Evolutionary conservation across 2,329 filamentous ascomycete genomes (phyloP), one percentile per base, ranked within the genome.

Genomic region (Diaporthe sp.): DNA sequence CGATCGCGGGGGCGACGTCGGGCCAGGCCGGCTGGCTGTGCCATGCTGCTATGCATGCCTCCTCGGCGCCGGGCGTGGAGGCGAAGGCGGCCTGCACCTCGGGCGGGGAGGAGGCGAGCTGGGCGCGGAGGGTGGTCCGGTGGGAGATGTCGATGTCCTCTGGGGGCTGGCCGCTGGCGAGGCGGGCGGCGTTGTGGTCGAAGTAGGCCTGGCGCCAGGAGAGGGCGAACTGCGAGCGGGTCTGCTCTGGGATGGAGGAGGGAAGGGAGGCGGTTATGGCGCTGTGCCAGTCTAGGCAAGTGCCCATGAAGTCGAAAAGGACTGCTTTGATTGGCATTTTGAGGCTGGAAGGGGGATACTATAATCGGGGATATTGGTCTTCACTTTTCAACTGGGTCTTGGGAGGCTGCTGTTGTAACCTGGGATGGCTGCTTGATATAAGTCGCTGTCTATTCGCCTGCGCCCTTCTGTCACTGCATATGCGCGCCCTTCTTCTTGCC

Each of bases 231-330:
- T 85, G 77, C 9, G 84, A 87, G 15, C 83, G 79, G 15, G 81
- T 79, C 0, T 77, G 68, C 28, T 79, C 46, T 9, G 83, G 74
- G 34, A 88, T 81, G 0, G 79, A 76, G 2, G 77, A 10, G 2
- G 86, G 87, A 2, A 87, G 78, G 4, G 82, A 79, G 25, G 79
- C 39, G n/a, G 83, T 77, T 13, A 86, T 82, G 51, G 83, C 83
- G 62, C 79, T 80, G 75, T 90, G 88, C 89, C 88, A 91, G 79
- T 91, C 85, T 4, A 89, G 87, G 77, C 88, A 90, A 37, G 89
- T 91, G 34, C 89, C 88, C 88, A 90, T 90, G 78, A 90, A 88
- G 81, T 91, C 87, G 81, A 90, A 90, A 77, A 90, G 86, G 57
- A 89, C 82, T 4, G 87, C 88, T 79, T 86, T 88, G 74, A 86